These are phyloP conservation scores for Corchorus olitorius DNA, from an alignment of 345 rosid genomes.

Conservation along the genomic window DNA sequence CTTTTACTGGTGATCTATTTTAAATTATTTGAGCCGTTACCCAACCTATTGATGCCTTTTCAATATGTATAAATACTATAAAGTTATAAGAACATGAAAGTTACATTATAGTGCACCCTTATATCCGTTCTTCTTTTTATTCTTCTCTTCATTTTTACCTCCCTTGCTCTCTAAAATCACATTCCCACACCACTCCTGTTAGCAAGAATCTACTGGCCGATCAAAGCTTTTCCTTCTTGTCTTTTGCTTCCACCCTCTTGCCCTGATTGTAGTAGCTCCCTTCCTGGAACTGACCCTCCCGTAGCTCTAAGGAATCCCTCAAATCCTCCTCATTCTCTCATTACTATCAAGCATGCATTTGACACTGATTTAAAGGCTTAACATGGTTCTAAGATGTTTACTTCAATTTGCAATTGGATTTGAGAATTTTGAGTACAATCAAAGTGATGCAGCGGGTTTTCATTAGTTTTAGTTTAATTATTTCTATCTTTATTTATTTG, in stretches of 20 bases:
- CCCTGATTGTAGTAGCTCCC: not conserved
- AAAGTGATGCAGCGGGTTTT: no score
- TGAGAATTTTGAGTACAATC: no score
- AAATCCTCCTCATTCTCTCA: not conserved
- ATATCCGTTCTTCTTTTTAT: no score
- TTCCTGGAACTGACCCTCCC: not conserved
- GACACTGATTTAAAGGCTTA: not conserved
- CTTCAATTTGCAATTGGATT: not conserved
- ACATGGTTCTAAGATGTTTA: not conserved
- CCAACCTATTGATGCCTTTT: not conserved
- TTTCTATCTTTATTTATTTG: no score
- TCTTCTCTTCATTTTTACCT: no score
- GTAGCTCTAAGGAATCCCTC: not conserved
- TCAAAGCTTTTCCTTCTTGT: no score
- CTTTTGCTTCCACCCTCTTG: not conserved
- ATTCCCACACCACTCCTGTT: no score
- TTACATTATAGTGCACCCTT: no score
- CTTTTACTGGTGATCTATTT: not conserved
- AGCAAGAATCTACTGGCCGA: no score
- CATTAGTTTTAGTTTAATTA: no score
- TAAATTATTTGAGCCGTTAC: not conserved
- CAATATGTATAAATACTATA: not conserved
- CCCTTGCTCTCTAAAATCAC: no score
- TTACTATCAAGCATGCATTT: not conserved
- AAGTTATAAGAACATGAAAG: no score